Base-by-base conservation (phyloP, 805 yeast species). In the Kodamaea hsintzibuensis region DNA sequence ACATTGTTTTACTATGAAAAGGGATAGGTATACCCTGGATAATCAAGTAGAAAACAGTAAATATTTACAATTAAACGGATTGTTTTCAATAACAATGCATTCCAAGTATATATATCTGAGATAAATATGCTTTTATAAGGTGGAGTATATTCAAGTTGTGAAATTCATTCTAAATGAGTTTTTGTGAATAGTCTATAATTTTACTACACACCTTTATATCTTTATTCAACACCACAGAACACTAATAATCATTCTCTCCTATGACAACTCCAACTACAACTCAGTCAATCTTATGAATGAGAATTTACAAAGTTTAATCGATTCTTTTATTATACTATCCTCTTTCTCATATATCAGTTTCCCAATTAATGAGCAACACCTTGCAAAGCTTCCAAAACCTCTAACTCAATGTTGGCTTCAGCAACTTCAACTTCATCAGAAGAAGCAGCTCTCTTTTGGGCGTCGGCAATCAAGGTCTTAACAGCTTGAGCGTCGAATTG, bases 381-480 rank as follows among this genome's bases (percentile, higher is more conserved):
- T 73, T 89, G 88, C 72, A 93, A 82, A 66, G 97, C 95, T 84
- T 93, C 97, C 72, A 95, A 85, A 54, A 95, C 97, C 79, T 95
- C 98, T 70, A 93, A 81, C 82, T 93, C 95, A 70, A 95, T 90
- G 73, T 86, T 85, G 67, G 98, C 98, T 79, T 89, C 96, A 61
- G 97, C 96, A 64, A 96, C 95, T 61, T 84, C 89, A 55, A 82
- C 83, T 78, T 89, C 97, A 65, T 89, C 98, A 49, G 93, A 76
- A 57, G 96, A 87, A 57, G 86, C 67, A 44, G 86, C 84, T 75
- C 91, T 89, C 85, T 91, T 91, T 78, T 89, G 96, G 57, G 99
- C 98, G 74, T 93, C 98, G 56, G 93, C 83, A 68, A 91, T 82
- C 72, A 89, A 85, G 56, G 84, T 67, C 81, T 85, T 89, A 73